Evolutionary conservation across 352 stramenopile species (phyloP), one percentile per base, ranked within the genome.

Genomic region (Phytophthora crassamura): DNA sequence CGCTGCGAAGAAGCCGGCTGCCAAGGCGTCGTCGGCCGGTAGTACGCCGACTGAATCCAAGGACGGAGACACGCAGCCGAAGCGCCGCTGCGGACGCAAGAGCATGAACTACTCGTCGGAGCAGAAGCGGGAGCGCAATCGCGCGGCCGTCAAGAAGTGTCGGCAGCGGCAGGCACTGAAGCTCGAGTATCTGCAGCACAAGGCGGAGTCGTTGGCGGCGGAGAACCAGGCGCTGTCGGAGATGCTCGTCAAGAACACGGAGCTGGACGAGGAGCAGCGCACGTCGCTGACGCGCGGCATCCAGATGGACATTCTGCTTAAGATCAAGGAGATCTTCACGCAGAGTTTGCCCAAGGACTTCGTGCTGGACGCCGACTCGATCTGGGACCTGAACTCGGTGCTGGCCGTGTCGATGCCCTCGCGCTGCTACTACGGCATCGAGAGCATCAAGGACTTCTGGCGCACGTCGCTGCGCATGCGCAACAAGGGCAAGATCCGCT

Each of bases 371-470:
- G 86, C 83, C 7, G 86, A 92, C 59, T 89, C 86, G 42, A 94
- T 94, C 49, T 94, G 86, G 86, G 86, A 92, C 61, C 62, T 91
- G 18, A 94, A 94, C 64, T 94, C 86, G 49, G 86, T 94, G 59
- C 70, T 94, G 25, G 84, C 86, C 10, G 86, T 94, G 33, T 94
- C 86, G 10, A 94, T 94, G 86, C 86, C 86, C 6, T 92, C 86
- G 53, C 86, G 86, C 20, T 94, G 86, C 71, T 92, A 94, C 68
- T 94, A 92, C 39, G 86, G 86, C 40, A 90, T 94, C 40, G 86
- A 94, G 57, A 92, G 83, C 63, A 94, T 94, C 68, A 94, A 94
- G 62, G 86, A 94, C 40, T 94, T 94, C 53, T 94, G 86, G 86
- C 81, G 83, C 36, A 94, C 86, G 25, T 92, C 83, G 34, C 65